These are phyloP conservation scores for Suillus spraguei DNA, from an alignment of 768 basidiomycete species.

Conservation along the genomic window DNA sequence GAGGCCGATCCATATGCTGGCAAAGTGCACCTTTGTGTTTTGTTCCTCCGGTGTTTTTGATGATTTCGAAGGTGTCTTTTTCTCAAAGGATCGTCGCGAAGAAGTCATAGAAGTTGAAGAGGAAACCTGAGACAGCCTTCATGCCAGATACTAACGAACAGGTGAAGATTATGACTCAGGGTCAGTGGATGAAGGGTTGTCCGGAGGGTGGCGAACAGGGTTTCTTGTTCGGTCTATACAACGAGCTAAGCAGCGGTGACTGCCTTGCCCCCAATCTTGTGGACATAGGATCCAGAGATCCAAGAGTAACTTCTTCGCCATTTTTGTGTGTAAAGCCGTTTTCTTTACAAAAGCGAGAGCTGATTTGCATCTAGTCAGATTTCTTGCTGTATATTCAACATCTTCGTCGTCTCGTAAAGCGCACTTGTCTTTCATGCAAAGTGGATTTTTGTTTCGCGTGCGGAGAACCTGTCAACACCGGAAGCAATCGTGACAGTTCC, in stretches of 20 bases:
- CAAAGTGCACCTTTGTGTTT: constrained; percentile 29
- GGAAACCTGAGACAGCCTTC: constrained; percentile 54
- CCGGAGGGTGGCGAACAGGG: constrained; percentile 92
- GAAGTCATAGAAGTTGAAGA: constrained; percentile 93
- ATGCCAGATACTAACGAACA: constrained; percentile 47
- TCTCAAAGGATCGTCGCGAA: constrained; percentile 91
- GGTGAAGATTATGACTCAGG: constrained; percentile 77
- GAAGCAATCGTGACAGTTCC: constrained; percentile 45
- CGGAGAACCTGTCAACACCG: constrained; percentile 59
- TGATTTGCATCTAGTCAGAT: constrained; percentile 52
- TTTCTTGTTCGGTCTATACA: constrained; percentile 84
- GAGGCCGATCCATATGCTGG: constrained; percentile 92
- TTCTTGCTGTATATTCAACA: constrained; percentile 72
- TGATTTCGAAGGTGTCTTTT: constrained; percentile 73
- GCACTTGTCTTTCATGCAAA: constrained; percentile 64
- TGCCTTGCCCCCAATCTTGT: constrained; percentile 80
- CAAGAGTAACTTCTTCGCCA: constrained; percentile 79
- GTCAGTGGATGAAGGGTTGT: constrained; percentile 97
- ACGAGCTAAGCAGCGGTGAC: constrained; percentile 62
- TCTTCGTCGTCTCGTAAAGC: constrained; percentile 57
- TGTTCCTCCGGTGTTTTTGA: constrained; percentile 15
- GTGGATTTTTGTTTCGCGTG: constrained; percentile 74
- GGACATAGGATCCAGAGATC: constrained; percentile 59
- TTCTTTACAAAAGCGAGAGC: background rate
- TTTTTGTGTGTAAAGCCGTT: constrained; percentile 63